These are phyloP conservation scores for Podaxis sp. DNA, from an alignment of 768 basidiomycete species.

Conservation along the genomic window DNA sequence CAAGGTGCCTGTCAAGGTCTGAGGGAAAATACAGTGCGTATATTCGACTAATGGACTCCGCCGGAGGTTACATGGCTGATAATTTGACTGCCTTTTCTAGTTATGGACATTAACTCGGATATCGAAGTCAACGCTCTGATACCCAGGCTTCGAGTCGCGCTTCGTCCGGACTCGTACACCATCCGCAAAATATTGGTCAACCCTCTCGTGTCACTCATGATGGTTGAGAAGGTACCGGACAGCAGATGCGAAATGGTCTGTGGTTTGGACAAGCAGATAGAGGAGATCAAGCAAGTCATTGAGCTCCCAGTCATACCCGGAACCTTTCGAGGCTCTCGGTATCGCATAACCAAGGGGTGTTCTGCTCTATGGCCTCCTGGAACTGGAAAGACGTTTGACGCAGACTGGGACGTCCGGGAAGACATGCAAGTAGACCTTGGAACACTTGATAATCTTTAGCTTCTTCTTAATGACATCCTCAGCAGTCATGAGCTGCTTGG, in stretches of 20 bases:
- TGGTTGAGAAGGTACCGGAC: slow-evolving; percentile 99
- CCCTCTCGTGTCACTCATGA: slow-evolving; percentile 97
- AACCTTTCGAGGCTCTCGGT: slow-evolving; percentile 93
- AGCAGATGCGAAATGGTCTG: slow-evolving; percentile 99
- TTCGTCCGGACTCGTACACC: slow-evolving; percentile 94
- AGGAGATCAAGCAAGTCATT: slow-evolving; percentile 96
- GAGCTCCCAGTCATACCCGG: slow-evolving; percentile 97
- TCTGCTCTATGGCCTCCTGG: too few species aligned
- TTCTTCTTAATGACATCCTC: slow-evolving; percentile 89
- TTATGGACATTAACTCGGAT: slow-evolving; percentile 90
- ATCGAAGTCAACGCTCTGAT: slow-evolving; percentile 81
- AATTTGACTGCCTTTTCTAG: slow-evolving; percentile 36
- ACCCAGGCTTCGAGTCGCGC: slow-evolving; percentile 89
- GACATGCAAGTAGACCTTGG: slow-evolving; percentile 82
- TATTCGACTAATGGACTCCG: neutral
- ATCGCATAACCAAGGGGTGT: slow-evolving; percentile 98
- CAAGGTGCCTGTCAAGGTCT: slow-evolving; percentile 96
- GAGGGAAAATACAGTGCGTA: slow-evolving; percentile 97
- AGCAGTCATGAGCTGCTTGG: slow-evolving; percentile 86
- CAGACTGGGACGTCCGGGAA: slow-evolving; percentile 98
- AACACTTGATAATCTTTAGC: slow-evolving; percentile 86
- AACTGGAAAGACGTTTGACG: too few species aligned
- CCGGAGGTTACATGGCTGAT: neutral
- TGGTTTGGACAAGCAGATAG: slow-evolving; percentile 97
- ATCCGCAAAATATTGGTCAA: slow-evolving; percentile 97